A percentile compares a stretch with the other conserved stretches of the same genome.
phyloP scores from a whole-genome alignment of 140 eudicot genomes.

The Cichorium intybus region DNA sequence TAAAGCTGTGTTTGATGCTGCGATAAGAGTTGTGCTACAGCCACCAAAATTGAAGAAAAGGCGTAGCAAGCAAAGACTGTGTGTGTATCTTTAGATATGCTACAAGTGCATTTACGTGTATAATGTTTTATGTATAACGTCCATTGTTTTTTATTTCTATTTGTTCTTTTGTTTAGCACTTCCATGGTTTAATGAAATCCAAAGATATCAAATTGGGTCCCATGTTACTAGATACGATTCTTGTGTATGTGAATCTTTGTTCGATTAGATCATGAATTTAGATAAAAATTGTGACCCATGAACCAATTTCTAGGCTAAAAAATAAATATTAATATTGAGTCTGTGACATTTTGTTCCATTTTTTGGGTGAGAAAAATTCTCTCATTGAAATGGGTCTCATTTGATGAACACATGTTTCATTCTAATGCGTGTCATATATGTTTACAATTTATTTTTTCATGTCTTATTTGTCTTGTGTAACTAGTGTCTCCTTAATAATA shows the following conservation, averaged over 20 bases:
- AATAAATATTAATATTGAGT: too few relatives aligned
- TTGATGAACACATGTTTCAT: too few relatives aligned
- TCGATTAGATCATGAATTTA: not conserved
- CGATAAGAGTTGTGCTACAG: constrained; percentile 67
- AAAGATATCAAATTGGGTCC: constrained; percentile 6
- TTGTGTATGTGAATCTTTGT: not conserved
- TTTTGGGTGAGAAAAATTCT: too few relatives aligned
- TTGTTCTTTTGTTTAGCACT: constrained; percentile 11
- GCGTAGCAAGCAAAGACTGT: constrained; percentile 37
- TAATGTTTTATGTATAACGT: constrained; percentile 24
- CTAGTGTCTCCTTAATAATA: too few relatives aligned
- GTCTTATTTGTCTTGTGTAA: too few relatives aligned
- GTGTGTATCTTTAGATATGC: constrained; percentile 47
- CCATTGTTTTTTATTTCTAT: not conserved
- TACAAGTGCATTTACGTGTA: constrained; percentile 13
- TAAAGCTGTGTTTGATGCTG: constrained; percentile 81
- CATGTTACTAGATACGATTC: not conserved
- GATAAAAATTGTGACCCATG: not conserved
- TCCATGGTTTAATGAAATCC: constrained; percentile 14
- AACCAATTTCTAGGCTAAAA: not conserved
- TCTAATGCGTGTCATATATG: too few relatives aligned
- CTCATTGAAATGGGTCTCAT: too few relatives aligned
- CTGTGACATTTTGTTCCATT: too few relatives aligned
- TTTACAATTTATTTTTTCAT: too few relatives aligned
- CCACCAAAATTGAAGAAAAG: constrained; percentile 78